Base-by-base conservation (phyloP, 2,329 filamentous ascomycete genomes). In the Basipetospora chlamydospora region DNA sequence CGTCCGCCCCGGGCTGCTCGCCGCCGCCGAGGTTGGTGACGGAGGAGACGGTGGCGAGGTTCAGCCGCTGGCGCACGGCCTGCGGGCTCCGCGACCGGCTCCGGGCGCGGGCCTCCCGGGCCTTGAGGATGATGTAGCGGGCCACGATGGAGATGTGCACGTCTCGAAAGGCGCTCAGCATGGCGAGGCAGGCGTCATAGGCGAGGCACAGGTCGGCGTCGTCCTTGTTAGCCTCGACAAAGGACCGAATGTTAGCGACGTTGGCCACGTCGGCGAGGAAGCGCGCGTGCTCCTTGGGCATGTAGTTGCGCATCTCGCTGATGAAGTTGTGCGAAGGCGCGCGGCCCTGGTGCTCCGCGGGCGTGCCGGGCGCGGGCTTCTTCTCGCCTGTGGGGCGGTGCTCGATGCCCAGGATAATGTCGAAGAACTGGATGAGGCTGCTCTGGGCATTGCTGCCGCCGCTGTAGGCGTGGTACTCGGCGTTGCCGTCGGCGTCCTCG, bases 401-500 rank as follows among this genome's bases (percentile, higher is more conserved):
- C 52, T 90, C 79, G 36, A 98, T 73, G 29, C 86, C 86, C 2
- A 98, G 73, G 2, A 84, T 77, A 34, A 96, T 76, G 54, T 98
- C 90, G 51, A 96, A 96, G 63, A 96, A 95, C 49, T 98, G 90
- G 43, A 98, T 90, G 41, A 96, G 64, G 40, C 87, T 95, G 64
- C 85, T 93, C 58, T 98, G 90, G 0, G 90, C 90, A 50, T 98
- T 96, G 60, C 86, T 95, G 21, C 90, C 90, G 28, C 90, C 90
- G 42, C 82, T 82, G 55, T 86, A 94, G 51, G 95, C 83, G 20
- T 80, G 77, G 53, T 85, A 93, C 4, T 68, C 62, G 22, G 75
- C 67, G 10, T 61, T 65, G 18, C 76, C 79, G 9, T 72, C 73
- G 15, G 80, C 84, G 44, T 85, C 74, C 46, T 95, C 86, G 53